phyloP scores from a whole-genome alignment of 2,329 filamentous ascomycete genomes.

The Calycina herbarum region DNA sequence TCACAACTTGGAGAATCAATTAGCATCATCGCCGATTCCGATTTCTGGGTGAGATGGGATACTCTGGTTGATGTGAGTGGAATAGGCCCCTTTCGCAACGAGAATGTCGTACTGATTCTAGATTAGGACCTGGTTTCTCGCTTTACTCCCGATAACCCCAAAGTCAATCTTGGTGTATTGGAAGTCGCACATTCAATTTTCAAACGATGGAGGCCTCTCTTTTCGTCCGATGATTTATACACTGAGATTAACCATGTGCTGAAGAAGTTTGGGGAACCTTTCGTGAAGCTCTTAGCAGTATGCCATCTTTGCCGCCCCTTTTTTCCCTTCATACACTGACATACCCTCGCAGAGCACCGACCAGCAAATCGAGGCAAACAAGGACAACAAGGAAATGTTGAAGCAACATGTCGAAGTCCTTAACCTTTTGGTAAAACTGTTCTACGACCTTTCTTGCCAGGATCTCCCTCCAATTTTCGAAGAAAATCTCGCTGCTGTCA shows the following conservation, averaged over 20 bases:
- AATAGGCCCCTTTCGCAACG: background rate
- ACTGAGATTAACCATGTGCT: conserved; percentile 97
- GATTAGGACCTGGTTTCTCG: conserved; percentile 80
- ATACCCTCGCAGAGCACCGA: conserved; percentile 58
- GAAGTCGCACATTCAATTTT: conserved; percentile 99
- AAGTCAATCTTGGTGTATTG: conserved; percentile 88
- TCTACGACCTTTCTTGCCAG: conserved; percentile 97
- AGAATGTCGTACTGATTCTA: conserved; percentile 18
- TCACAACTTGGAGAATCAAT: conserved; percentile 94
- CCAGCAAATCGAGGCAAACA: conserved; percentile 70
- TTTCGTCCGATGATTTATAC: conserved; percentile 88
- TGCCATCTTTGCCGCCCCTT: conserved; percentile 29
- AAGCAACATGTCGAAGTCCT: conserved; percentile 81
- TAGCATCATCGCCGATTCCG: conserved; percentile 95
- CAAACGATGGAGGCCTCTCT: conserved; percentile 90
- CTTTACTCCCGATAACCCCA: conserved; percentile 77
- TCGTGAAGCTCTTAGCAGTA: conserved; percentile 76
- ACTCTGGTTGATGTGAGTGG: conserved; percentile 77
- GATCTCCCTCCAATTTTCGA: conserved; percentile 95
- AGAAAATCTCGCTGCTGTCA: conserved; percentile 77
- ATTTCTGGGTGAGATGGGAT: conserved; percentile 96
- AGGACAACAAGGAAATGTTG: conserved; percentile 71
- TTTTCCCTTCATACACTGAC: conserved; percentile 2
- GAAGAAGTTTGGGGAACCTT: conserved; percentile 77
- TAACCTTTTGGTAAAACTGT: conserved; percentile 84